Conservation (phyloP, 495 filamentous ascomycete species). For the Penicillium arizonense region DNA sequence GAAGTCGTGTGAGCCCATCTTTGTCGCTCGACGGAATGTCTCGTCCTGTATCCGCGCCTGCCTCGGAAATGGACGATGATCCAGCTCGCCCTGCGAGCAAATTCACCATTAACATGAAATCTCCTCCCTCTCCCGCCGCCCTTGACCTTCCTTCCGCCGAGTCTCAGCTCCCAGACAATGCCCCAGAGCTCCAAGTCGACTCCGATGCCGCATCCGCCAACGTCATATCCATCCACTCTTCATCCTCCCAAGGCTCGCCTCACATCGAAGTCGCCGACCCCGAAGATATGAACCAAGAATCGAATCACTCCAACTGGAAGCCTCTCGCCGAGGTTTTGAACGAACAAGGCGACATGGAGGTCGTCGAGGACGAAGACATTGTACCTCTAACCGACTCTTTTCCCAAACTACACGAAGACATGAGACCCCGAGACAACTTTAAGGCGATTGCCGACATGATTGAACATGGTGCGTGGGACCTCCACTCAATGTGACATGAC, state of each 20-base stretch:
- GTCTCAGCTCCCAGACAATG: conserved; percentile 10
- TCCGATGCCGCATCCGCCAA: conserved; percentile 24
- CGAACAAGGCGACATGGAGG: conserved; percentile 27
- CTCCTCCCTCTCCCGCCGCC: conserved; percentile 26
- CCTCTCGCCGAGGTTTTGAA: conserved; percentile 36
- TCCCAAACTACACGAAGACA: conserved; percentile 27
- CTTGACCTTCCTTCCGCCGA: conserved; percentile 11
- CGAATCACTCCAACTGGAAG: conserved; percentile 44
- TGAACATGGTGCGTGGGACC: conserved; percentile 40
- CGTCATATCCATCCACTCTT: conserved; percentile 49
- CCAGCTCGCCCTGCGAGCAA: conserved; percentile 44
- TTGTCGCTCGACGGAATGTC: conserved; percentile 42
- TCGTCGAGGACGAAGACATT: conserved; percentile 35
- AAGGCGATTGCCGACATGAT: conserved; percentile 34
- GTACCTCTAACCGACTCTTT: conserved; percentile 33
- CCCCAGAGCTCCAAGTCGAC: conserved; percentile 13
- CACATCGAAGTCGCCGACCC: conserved; percentile 56
- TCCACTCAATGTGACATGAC: too few species aligned
- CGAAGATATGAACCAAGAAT: conserved; percentile 53
- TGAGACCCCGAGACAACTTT: conserved; percentile 37
- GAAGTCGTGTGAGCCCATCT: conserved; percentile 42
- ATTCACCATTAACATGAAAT: conserved; percentile 59
- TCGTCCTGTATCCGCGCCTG: conserved; percentile 29
- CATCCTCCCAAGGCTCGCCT: conserved; percentile 35
- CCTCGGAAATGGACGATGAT: conserved; percentile 31